Conservation (phyloP, 1,284 basidiomycete genomes). For the Fomitiporia mediterranea region DNA sequence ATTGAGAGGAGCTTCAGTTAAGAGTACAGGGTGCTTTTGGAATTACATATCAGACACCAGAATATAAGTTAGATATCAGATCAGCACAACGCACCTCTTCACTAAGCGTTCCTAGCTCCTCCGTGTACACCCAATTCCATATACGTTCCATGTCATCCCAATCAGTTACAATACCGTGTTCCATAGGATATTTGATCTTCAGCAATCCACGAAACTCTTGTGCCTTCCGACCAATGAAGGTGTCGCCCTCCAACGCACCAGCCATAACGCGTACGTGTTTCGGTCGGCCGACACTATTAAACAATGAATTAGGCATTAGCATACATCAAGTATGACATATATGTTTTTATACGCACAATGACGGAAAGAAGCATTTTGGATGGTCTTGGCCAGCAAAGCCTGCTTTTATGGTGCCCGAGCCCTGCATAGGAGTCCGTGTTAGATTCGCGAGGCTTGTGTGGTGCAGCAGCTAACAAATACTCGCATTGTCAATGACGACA, state of each 20-base stretch:
- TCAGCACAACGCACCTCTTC: slow-evolving; percentile 69
- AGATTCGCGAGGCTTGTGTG: slow-evolving; percentile 8
- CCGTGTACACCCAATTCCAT: slow-evolving; percentile 95
- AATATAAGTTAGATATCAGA: slow-evolving; percentile 2
- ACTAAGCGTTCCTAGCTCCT: slow-evolving; percentile 89
- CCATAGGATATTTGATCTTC: slow-evolving; percentile 99
- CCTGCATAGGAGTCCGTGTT: slow-evolving; percentile 44
- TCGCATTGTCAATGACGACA: slow-evolving; percentile 94
- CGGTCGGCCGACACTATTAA: slow-evolving; percentile 81
- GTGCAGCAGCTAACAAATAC: no score
- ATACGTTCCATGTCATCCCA: slow-evolving; percentile 99
- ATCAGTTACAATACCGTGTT: slow-evolving; percentile 90
- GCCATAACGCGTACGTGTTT: slow-evolving; percentile 98
- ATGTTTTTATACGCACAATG: slow-evolving; percentile 70
- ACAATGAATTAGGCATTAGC: slow-evolving; percentile 22
- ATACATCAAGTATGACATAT: slow-evolving; percentile 32
- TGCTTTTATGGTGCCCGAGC: slow-evolving; percentile 95
- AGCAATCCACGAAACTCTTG: slow-evolving; percentile 92
- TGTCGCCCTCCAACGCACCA: slow-evolving; percentile 87
- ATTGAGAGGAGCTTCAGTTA: slow-evolving; percentile 94
- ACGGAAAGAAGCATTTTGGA: slow-evolving; percentile 97
- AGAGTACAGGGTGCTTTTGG: slow-evolving; percentile 87
- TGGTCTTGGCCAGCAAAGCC: slow-evolving; percentile 98
- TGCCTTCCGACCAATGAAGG: slow-evolving; percentile 89
- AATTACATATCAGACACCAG: background rate